Percentiles rank a stretch among this genome's conserved stretches.
Conservation (phyloP, 2,329 filamentous ascomycete genomes). For the Alternaria panax region DNA sequence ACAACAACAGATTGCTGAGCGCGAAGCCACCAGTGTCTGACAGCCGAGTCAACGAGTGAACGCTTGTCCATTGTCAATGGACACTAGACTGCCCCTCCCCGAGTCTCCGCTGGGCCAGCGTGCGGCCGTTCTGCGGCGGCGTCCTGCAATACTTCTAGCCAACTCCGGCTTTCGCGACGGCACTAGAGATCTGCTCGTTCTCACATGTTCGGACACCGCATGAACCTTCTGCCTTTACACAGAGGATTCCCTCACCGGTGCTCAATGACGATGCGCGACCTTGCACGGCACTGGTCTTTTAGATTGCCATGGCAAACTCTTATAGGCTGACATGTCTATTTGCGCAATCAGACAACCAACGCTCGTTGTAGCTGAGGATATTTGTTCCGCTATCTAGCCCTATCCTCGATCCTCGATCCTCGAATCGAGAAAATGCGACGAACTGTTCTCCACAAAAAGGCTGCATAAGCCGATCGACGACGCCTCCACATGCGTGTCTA, state of each 20-base stretch:
- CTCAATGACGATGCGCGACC: not conserved
- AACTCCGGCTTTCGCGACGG: too few species aligned
- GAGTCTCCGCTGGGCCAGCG: not conserved
- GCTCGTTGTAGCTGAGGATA: not conserved
- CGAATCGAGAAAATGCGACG: not conserved
- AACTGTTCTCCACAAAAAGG: not conserved
- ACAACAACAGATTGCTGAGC: not conserved
- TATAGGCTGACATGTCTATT: not conserved
- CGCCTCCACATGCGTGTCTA: too few species aligned
- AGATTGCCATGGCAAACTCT: not conserved
- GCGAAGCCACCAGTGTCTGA: not conserved
- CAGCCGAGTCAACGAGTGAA: too few species aligned
- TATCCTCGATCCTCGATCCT: not conserved
- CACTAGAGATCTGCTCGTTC: not conserved
- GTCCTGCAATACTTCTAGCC: not conserved
- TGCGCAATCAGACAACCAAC: not conserved
- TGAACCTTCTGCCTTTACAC: not conserved
- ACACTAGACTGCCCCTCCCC: not conserved
- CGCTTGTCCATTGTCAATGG: constrained; percentile 1
- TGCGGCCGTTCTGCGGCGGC: constrained; percentile 5
- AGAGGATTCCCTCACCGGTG: not conserved
- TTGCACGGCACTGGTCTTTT: not conserved
- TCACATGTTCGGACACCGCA: not conserved
- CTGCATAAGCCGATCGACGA: not conserved
- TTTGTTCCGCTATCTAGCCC: not conserved